These are phyloP conservation scores for Helenozyma rhizophorensis DNA, from an alignment of 805 yeast genomes.

Conservation along the genomic window DNA sequence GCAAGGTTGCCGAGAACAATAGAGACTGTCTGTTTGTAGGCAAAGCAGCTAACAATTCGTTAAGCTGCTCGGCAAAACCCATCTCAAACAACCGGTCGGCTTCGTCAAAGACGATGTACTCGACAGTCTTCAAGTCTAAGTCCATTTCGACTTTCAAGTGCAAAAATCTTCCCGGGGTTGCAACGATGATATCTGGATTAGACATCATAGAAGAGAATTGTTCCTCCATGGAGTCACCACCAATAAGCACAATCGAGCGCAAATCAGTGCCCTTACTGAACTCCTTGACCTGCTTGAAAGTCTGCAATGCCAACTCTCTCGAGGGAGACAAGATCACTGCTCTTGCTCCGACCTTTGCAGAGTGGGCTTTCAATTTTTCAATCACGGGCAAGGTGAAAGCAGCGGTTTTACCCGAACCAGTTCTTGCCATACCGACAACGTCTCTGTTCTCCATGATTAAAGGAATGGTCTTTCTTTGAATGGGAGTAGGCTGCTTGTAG, in stretches of 20 bases:
- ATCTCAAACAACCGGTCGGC: constrained; percentile 95
- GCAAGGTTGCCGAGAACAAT: constrained; percentile 91
- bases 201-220: constrained; percentile 90
- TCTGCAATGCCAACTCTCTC: constrained; percentile 93
- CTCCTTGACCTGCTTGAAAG: constrained; percentile 83
- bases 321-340: constrained; percentile 91
- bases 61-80: constrained; percentile 93
- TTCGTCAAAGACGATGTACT: constrained; percentile 92
- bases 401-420: constrained; percentile 99
- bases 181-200: constrained; percentile 91
- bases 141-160: constrained; percentile 96
- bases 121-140: constrained; percentile 74
- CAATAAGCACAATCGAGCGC: constrained; percentile 76
- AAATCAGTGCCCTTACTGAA: constrained; percentile 81
- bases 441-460: constrained; percentile 81
- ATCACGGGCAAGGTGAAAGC: constrained; percentile 90
- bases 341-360: constrained; percentile 83
- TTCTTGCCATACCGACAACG: constrained; percentile 99
- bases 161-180: constrained; percentile 96
- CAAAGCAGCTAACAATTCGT: constrained; percentile 78
- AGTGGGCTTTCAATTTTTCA: constrained; percentile 77
- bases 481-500: constrained; percentile 93
- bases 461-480: constrained; percentile 94
- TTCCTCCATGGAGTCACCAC: constrained; percentile 98
- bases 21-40: constrained; percentile 84